Conservation (phyloP, 23 red algal genomes). For the Cyanidium caldarium region DNA sequence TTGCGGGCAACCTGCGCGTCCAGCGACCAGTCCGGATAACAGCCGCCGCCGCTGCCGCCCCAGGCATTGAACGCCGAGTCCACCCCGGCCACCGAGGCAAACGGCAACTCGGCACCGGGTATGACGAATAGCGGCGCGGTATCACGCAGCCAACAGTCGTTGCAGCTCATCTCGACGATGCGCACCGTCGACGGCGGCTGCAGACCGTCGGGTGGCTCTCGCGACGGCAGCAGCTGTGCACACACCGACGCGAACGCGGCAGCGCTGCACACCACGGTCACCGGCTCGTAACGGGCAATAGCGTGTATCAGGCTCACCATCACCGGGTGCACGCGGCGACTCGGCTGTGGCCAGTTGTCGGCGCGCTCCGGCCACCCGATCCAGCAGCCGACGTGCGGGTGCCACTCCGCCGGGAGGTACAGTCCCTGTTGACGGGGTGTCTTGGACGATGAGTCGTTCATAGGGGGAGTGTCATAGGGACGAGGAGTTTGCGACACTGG, state of each 20-base stretch:
- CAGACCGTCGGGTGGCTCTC: background rate
- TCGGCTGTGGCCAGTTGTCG: background rate
- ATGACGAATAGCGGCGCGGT: constrained; percentile 28
- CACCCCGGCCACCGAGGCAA: background rate
- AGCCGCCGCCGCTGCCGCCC: constrained; percentile 28
- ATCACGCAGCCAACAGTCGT: constrained; percentile 64
- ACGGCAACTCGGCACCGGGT: background rate
- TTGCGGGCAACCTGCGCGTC: constrained; percentile 15
- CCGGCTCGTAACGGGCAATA: background rate
- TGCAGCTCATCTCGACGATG: constrained; percentile 15
- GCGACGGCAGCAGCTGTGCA: background rate
- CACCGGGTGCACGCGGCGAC: background rate
- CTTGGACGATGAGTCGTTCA: too few species aligned
- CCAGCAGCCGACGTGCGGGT: background rate
- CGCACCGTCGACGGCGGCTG: background rate
- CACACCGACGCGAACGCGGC: background rate
- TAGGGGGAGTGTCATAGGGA: too few species aligned
- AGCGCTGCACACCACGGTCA: constrained; percentile 4
- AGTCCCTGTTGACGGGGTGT: too few species aligned
- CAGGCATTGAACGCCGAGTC: constrained; percentile 51
- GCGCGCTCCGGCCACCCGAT: constrained; percentile 1
- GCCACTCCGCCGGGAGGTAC: background rate
- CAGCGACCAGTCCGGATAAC: constrained; percentile 15
- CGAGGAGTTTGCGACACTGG: too few species aligned
- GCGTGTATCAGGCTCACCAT: background rate